Base-by-base conservation (phyloP, 2,329 filamentous ascomycete genomes). In the Aphanocladium album region DNA sequence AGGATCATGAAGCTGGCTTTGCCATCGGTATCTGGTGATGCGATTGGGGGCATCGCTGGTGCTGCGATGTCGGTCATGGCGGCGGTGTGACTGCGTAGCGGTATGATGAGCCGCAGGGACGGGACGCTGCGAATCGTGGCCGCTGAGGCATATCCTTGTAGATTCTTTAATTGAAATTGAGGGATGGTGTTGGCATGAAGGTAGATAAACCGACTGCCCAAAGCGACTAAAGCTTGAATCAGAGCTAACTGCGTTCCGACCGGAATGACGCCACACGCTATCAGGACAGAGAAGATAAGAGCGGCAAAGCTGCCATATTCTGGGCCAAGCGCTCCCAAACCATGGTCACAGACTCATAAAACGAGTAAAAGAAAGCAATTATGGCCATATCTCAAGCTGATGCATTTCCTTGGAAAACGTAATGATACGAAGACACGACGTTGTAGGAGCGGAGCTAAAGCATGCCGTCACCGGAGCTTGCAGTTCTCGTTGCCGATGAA, bases 1-100 rank as follows among this genome's bases (percentile, higher is more conserved):
- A 81, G 72, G 57, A 70, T 69, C 43, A 80, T 71, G 63, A 80
- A 69, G 47, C 45, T 41, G 17, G 23, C 7, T 21, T 14, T 23
- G 21, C 0, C 39, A 33, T 30, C 9, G 30, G 12, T n/a, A 3
- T 27, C 25, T 21, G 53, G 39, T 35, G 51, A 43, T 41, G 21
- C 25, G 37, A 16, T 17, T 5, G 23, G 11, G 8, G 23, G 12
- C 12, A 3, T 12, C 33, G 17, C 21, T 16, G 35, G 9, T 21
- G 27, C 41, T 17, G 21, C 51, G 51, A 47, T 7, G 23, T 41
- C 23, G 21, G 50, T 14, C 35, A 27, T 47, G 45, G 23, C 5
- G 45, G 45, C 14, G 45, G 45, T 5, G 45, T 25, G 9, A 27
- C 7, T 25, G 23, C 19, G 5, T 16, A 14, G 12, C 3, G 23